These are phyloP conservation scores for Candida pseudocylindracea DNA, from an alignment of 1,139 yeast genomes.

Conservation along the genomic window DNA sequence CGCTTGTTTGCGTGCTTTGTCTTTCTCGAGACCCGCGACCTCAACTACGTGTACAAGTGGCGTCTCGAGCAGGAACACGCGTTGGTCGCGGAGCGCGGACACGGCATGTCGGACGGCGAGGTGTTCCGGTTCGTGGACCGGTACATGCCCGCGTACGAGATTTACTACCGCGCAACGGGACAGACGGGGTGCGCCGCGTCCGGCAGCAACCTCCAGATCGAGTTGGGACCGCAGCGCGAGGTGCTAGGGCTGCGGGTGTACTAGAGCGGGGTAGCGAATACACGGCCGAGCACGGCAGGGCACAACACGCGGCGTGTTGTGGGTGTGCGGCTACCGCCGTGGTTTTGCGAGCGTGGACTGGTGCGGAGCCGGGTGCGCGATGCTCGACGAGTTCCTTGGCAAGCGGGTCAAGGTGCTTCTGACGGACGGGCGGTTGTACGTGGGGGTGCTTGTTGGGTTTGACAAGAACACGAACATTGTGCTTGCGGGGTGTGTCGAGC, in stretches of 20 bases:
- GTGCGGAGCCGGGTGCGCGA: too few species aligned
- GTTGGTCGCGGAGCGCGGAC: constrained; percentile 25
- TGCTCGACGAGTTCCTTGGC: neutral
- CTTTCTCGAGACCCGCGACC: constrained; percentile 33
- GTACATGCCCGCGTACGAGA: constrained; percentile 68
- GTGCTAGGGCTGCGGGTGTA: too few species aligned
- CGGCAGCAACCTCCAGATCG: too few species aligned
- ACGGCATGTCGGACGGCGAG: constrained; percentile 61
- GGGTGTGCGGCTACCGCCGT: too few species aligned
- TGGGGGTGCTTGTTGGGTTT: constrained; percentile 59
- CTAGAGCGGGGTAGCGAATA: too few species aligned
- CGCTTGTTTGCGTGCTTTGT: constrained; percentile 32
- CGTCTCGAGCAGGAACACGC: constrained; percentile 68
- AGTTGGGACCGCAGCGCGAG: too few species aligned
- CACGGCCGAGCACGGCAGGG: too few species aligned
- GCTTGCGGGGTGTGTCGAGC: constrained; percentile 36
- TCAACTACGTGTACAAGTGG: constrained; percentile 58
- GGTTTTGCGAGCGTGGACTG: too few species aligned
- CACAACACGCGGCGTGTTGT: too few species aligned
- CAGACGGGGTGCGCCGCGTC: too few species aligned
- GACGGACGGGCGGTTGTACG: constrained; percentile 58
- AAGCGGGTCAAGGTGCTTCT: constrained; percentile 23
- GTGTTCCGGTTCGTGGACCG: constrained; percentile 52
- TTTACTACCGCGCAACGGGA: constrained; percentile 21
- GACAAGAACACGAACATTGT: constrained; percentile 66